These are phyloP conservation scores for Hypomyces perniciosus DNA, from an alignment of 2,329 filamentous ascomycete genomes.

Conservation along the genomic window DNA sequence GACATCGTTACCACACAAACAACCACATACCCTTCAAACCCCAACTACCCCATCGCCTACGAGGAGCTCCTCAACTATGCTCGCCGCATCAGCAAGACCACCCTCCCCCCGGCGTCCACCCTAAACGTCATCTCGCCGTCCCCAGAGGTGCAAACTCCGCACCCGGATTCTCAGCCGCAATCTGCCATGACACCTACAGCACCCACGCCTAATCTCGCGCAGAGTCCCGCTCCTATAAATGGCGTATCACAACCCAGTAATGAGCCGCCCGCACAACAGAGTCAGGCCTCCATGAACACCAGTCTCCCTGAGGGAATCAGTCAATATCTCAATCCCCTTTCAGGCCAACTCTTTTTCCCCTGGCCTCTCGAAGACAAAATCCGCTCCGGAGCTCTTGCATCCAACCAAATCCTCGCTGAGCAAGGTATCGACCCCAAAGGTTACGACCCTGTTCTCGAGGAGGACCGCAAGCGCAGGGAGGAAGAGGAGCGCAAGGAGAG, in stretches of 20 bases:
- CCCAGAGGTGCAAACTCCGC: slow-evolving; percentile 26
- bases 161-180: slow-evolving; percentile 25
- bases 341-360: slow-evolving; percentile 60
- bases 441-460: slow-evolving; percentile 52
- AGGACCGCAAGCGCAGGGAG: slow-evolving; percentile 44
- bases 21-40: slow-evolving; percentile 46
- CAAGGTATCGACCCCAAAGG: slow-evolving; percentile 55
- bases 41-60: slow-evolving; percentile 56
- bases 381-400: slow-evolving; percentile 59
- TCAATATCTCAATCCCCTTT: slow-evolving; percentile 49
- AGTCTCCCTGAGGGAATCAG: slow-evolving; percentile 44
- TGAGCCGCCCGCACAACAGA: slow-evolving; percentile 29
- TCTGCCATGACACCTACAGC: slow-evolving; percentile 27
- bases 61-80: slow-evolving; percentile 72
- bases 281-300: slow-evolving; percentile 28
- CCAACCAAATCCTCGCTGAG: slow-evolving; percentile 56
- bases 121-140: slow-evolving; percentile 33
- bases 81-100: slow-evolving; percentile 73
- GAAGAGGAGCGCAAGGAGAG: slow-evolving; percentile 43
- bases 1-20: slow-evolving; percentile 62
- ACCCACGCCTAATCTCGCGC: slow-evolving; percentile 28
- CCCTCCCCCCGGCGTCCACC: slow-evolving; percentile 59
- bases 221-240: slow-evolving; percentile 29
- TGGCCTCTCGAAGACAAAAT: slow-evolving; percentile 72
- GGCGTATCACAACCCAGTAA: slow-evolving; percentile 22